Evolutionary conservation across 768 basidiomycete genomes (phyloP).

Genomic region (Candolleomyces aberdarensis): DNA sequence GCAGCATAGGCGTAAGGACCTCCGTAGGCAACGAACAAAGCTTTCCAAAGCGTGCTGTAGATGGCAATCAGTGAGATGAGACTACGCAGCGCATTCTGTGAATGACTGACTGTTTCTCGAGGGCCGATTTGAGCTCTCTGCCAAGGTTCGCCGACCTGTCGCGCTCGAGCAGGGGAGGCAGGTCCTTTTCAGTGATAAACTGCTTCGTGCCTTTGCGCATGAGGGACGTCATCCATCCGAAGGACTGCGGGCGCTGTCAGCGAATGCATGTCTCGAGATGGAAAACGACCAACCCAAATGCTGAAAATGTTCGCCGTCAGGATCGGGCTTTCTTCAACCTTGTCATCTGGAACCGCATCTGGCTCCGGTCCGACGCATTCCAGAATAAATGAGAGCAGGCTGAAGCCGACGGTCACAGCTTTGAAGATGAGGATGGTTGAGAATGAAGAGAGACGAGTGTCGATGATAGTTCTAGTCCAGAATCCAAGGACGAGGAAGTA

Average conservation of each 20-base stretch:
- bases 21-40: constrained; percentile 78
- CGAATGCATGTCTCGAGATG: neutral
- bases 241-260: constrained; percentile 44
- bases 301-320: constrained; percentile 80
- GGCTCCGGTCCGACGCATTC: constrained; percentile 72
- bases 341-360: constrained; percentile 25
- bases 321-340: constrained; percentile 61
- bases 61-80: neutral
- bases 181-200: constrained; percentile 81
- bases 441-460: constrained; percentile 25
- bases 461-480: constrained; percentile 59
- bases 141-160: constrained; percentile 76
- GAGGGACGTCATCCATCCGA: constrained; percentile 82
- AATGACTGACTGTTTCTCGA: constrained; percentile 58
- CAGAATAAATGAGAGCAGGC: constrained; percentile 52
- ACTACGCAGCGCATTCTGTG: neutral
- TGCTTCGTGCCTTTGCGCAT: constrained; percentile 64
- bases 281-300: constrained; percentile 46
- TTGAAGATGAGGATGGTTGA: constrained; percentile 42
- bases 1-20: constrained; percentile 64
- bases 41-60: constrained; percentile 64
- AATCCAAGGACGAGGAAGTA: constrained; percentile 49
- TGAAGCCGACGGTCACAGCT: constrained; percentile 39
- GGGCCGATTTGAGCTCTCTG: constrained; percentile 51
- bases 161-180: constrained; percentile 64